Base-by-base conservation (phyloP, 1,284 basidiomycete genomes). In the Porphyrellus sp. region DNA sequence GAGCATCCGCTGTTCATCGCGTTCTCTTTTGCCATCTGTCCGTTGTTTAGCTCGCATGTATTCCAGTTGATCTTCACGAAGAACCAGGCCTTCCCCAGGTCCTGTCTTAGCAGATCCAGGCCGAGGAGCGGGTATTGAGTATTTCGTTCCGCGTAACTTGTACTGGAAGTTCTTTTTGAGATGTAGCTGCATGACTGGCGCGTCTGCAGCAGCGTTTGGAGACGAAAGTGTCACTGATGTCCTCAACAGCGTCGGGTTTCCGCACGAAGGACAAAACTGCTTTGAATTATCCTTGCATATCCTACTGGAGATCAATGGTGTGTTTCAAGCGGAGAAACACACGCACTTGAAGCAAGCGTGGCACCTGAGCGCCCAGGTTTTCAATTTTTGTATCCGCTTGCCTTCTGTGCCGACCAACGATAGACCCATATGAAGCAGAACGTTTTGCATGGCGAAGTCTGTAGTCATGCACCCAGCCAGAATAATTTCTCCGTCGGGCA, bases 401-500 rank as follows among this genome's bases (percentile, higher is more conserved):
- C 97, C 97, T 60, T 95, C 93, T 18, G 90, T 81, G 15, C 93
- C 89, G n/a, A 99, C 86, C 25, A 99, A 77, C 57, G 86, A 89
- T 51, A 99, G 74, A 0, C 91, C 91, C 91, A 99, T 97, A 69
- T 98, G 95, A 49, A 99, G 74, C 54, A 98, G 73, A 13, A 99
- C 93, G 67, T 99, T 99, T 74, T 99, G 97, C 83, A 99, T 97
- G 15, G 97, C 97, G 72, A 94, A 99, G 80, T 99, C 97, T 34
- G 91, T 92, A 2, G 97, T 99, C 91, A 99, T 93, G 68, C 93
- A 95, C 16, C 92, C 94, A 2, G 83, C 85, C 51, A 75, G 75
- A 50, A 91, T 74, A 11, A 70, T 59, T 52, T 80, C 75, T 43
- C 74, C 72, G 46, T 74, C 70, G 57, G 68, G 69, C 21, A 56